Evolutionary conservation across 2,329 filamentous ascomycete genomes (phyloP).

Genomic region (Fusarium sp.): DNA sequence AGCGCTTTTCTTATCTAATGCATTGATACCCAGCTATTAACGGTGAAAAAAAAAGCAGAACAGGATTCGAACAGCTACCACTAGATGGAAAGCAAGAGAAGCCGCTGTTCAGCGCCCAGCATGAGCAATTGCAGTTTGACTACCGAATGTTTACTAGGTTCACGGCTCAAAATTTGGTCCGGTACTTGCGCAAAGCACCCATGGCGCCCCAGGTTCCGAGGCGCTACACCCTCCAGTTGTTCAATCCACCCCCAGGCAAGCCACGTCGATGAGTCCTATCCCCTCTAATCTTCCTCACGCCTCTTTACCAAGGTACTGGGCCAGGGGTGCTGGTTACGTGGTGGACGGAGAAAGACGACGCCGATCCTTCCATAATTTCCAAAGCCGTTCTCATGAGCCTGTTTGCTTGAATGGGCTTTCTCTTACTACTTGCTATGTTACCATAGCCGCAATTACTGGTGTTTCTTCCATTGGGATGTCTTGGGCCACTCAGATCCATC

Average conservation of each 20-base stretch:
- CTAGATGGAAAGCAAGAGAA: constrained; percentile 18
- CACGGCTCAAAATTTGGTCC: constrained; percentile 35
- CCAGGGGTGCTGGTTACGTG: constrained; percentile 38
- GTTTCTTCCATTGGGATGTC: constrained; percentile 22
- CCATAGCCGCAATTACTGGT: constrained; percentile 7
- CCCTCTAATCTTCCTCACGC: constrained; percentile 42
- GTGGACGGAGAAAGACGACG: constrained; percentile 35
- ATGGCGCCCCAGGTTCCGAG: constrained; percentile 35
- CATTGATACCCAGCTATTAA: constrained; percentile 24
- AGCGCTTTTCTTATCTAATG: constrained; percentile 9
- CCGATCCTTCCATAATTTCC: constrained; percentile 43
- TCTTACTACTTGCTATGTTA: constrained; percentile 15
- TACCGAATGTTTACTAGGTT: constrained; percentile 29
- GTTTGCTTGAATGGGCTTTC: constrained; percentile 9
- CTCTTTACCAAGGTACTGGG: constrained; percentile 43
- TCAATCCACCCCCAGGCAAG: constrained; percentile 41
- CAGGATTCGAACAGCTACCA: constrained; percentile 16
- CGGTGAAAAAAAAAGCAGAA: constrained; percentile 20
- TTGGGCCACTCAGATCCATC: constrained; percentile 39
- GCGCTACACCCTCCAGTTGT: constrained; percentile 19
- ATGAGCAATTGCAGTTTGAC: constrained; percentile 23
- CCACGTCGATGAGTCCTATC: constrained; percentile 38
- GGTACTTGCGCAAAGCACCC: constrained; percentile 32
- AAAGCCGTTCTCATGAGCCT: constrained; percentile 37
- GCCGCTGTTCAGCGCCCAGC: constrained; percentile 35